Base-by-base conservation (phyloP, 768 basidiomycete genomes). In the Tylopilus plumbeoviolaceoides region DNA sequence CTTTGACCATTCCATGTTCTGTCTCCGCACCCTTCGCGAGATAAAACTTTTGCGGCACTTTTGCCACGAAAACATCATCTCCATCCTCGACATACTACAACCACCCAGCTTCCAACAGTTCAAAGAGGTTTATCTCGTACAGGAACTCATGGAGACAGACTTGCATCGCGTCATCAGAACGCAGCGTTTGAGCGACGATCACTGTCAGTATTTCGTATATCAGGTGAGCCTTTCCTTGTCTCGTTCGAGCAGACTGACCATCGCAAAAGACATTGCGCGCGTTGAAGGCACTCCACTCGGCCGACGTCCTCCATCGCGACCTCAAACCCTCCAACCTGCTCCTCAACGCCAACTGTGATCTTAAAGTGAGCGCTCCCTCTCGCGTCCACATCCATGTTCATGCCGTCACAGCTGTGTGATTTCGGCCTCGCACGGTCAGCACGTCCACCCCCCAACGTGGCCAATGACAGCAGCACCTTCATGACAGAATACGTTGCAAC, bases 401-500 rank as follows among this genome's bases (percentile, higher is more conserved):
- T 28, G 39, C 27, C 31, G 17, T 30, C 25, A 7, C 54, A 89
- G 87, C 73, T 90, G 11, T 91, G 89, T 68, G 91, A 93, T 65
- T 94, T 94, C 68, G 91, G 91, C 7, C 82, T 93, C 25, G 91
- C 91, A 2, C 82, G 91, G 17, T 91, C 83, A 20, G 89, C 82
- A 28, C 82, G 78, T 56, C 89, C 80, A 0, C 87, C 83, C 28
- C 87, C 87, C 0, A 83, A 87, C 55, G 79, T 84, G 18, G 85
- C 78, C 12, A 79, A 89, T 57, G 87, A 87, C 57, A 84, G 83
- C 58, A 86, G 85, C 65, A 89, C 85, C 0, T 89, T 89, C 61
- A 85, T 91, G 82, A 90, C 88, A 8, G 91, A 95, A 81, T 98
- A 98, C 60, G 95, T 98, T 21, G 94, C 95, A 1, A 98, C 95